Evolutionary conservation across 257 asterid genomes (phyloP), one percentile per base, ranked within the genome.

Genomic region (Thymus mandschuricus): DNA sequence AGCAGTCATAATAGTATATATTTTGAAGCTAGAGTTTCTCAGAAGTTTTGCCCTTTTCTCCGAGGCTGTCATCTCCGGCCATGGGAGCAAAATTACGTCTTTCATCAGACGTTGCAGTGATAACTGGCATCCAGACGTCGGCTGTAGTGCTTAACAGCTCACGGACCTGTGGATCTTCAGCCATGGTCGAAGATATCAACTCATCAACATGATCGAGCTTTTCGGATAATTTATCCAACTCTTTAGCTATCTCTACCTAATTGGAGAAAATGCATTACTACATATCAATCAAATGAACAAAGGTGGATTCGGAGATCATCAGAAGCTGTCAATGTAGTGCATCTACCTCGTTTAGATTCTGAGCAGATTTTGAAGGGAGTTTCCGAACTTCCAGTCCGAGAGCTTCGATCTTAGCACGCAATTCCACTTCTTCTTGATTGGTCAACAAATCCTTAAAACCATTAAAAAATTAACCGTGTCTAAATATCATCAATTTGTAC

Each of bases 371-470:
- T 11, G 95, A 83, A 57, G 99, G 97, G 69, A 89, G 85, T 75
- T 94, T 91, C 40, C 89, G 83, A 51, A 88, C 90, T 76, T 94
- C 97, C 80, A 76, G 45, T 31, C 99, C 99, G 10, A 94, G 81
- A 69, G 95, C 74, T 69, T 89, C 90, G n/a, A 94, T 91, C 87
- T 94, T 94, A 73, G 92, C 92, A 45, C 99, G 95, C 72, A 94
- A 78, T 80, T 94, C 99, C 54, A 91, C 96, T 76, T 94, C 98
- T 83, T 94, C 98, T 82, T 91, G 89, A 85, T 94, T 94, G 61
- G 92, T 86, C 67, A 94, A 46, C 33, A 96, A 87, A 62, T 94
- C 99, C 71, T 21, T 21, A 21, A 21, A 21, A 21, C 21, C 21
- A 21, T 21, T 21, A 21, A 21, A 21, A 21, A 21, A 21, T 21